Conservation (phyloP, 1,284 basidiomycete species). For the Pholiota adiposa region DNA sequence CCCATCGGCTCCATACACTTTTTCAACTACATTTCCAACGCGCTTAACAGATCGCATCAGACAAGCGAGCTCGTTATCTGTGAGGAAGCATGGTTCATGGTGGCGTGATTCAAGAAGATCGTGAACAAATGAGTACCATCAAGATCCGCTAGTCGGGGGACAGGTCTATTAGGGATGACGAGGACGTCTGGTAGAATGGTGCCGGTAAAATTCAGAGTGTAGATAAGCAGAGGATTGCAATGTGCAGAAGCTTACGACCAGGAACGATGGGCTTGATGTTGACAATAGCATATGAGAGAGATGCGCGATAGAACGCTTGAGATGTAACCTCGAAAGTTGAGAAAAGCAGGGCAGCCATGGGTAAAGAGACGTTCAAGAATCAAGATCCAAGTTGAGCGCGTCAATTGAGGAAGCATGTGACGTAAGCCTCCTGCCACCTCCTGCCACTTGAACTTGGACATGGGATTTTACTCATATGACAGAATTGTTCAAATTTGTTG, state of each 20-base stretch:
- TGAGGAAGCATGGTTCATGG: constrained; percentile 5
- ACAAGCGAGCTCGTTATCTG: constrained; percentile 71
- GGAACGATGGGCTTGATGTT: constrained; percentile 94
- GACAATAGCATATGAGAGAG: constrained; percentile 82
- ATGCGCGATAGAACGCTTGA: constrained; percentile 79
- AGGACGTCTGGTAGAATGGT: constrained; percentile 75
- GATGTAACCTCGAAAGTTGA: constrained; percentile 84
- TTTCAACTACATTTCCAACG: constrained; percentile 71
- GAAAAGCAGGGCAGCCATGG: constrained; percentile 62
- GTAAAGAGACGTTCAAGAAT: too few relatives aligned
- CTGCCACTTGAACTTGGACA: too few relatives aligned
- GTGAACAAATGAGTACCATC: constrained; percentile 34
- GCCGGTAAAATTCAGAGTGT: not conserved
- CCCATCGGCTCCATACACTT: constrained; percentile 74
- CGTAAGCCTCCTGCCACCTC: too few relatives aligned
- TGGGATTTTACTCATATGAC: too few relatives aligned
- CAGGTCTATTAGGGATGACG: constrained; percentile 79
- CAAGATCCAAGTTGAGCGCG: too few relatives aligned
- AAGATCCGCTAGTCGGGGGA: constrained; percentile 79
- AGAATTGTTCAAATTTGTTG: too few relatives aligned
- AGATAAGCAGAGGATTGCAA: not conserved
- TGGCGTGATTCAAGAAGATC: not conserved
- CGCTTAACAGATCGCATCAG: constrained; percentile 79
- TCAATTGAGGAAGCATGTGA: too few relatives aligned
- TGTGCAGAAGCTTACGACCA: constrained; percentile 67